Evolutionary conservation across 441 rosid genomes (phyloP).

Genomic region (Jatropha podagrica): DNA sequence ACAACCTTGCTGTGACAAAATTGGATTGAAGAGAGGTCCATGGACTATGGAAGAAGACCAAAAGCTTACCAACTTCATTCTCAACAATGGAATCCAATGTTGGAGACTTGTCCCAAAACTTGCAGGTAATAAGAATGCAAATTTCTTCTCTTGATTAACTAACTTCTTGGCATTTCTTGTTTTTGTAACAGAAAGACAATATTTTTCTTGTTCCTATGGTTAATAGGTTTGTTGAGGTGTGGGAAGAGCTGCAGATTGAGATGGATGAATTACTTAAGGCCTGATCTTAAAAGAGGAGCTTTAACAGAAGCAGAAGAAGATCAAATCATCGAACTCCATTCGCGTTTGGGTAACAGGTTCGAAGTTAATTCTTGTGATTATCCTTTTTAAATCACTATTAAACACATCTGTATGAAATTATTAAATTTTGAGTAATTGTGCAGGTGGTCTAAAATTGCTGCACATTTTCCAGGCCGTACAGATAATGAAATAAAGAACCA

Average conservation of each 20-base stretch:
- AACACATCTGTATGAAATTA: no score
- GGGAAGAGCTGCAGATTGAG: constrained; percentile 28
- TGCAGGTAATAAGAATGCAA: constrained; percentile 11
- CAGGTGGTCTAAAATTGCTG: constrained; percentile 31
- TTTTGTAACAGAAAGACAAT: not conserved
- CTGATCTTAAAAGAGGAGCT: constrained; percentile 26
- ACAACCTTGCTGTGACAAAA: constrained; percentile 24
- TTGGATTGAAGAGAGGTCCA: constrained; percentile 24
- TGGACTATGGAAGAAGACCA: constrained; percentile 25
- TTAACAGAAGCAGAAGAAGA: constrained; percentile 25
- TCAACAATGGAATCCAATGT: constrained; percentile 17
- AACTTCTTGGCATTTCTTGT: not conserved
- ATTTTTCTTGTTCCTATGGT: not conserved
- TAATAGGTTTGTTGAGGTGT: constrained; percentile 20
- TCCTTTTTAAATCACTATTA: no score
- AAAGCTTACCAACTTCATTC: constrained; percentile 22
- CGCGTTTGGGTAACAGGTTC: constrained; percentile 24
- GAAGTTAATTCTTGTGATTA: not conserved
- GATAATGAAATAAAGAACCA: constrained; percentile 29
- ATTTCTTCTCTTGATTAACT: not conserved
- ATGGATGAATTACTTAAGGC: constrained; percentile 29
- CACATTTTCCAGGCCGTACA: constrained; percentile 25
- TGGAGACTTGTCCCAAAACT: constrained; percentile 27
- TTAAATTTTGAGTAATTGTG: no score
- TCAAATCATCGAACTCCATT: constrained; percentile 24